Conservation (phyloP, 2,329 filamentous ascomycete genomes). For the Beauveria pseudobassiana region DNA sequence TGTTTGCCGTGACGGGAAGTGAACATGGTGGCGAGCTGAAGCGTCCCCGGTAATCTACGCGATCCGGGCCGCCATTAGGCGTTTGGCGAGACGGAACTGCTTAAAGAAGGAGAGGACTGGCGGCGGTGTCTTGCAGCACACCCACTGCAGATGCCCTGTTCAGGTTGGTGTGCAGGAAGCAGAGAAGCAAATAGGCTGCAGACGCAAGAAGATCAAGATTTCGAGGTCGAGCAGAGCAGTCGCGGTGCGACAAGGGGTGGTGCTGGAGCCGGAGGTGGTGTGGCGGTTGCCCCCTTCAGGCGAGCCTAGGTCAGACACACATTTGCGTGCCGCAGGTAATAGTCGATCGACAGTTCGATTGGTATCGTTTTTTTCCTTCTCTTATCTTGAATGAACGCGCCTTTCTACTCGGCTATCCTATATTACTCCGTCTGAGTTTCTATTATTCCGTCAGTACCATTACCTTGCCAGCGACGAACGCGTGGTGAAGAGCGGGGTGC, state of each 20-base stretch:
- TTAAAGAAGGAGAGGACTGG: not conserved
- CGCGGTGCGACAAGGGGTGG: slow-evolving; percentile 6
- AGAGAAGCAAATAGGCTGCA: not conserved
- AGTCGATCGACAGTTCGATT: too few species aligned
- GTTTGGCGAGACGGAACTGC: not conserved
- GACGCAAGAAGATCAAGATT: slow-evolving; percentile 4
- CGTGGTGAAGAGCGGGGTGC: slow-evolving; percentile 3
- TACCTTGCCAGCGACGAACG: not conserved
- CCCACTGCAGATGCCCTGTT: not conserved
- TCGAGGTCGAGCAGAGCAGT: slow-evolving; percentile 3
- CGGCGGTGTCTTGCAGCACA: not conserved
- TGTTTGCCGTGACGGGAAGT: slow-evolving; percentile 28
- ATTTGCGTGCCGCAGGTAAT: not conserved
- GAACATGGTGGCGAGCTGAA: slow-evolving; percentile 25
- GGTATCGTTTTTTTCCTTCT: too few species aligned
- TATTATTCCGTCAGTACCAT: not conserved
- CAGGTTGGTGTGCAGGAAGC: not conserved
- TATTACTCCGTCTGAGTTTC: not conserved
- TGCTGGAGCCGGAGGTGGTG: not conserved
- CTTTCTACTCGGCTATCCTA: not conserved
- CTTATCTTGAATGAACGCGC: not conserved
- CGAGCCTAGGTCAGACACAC: not conserved
- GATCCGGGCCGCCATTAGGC: slow-evolving; percentile 4
- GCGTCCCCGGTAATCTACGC: slow-evolving; percentile 1
- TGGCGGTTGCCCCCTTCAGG: slow-evolving; percentile 4